These are phyloP conservation scores for Nakaseomyces bracarensis DNA, from an alignment of 1,139 yeast genomes.

Conservation along the genomic window DNA sequence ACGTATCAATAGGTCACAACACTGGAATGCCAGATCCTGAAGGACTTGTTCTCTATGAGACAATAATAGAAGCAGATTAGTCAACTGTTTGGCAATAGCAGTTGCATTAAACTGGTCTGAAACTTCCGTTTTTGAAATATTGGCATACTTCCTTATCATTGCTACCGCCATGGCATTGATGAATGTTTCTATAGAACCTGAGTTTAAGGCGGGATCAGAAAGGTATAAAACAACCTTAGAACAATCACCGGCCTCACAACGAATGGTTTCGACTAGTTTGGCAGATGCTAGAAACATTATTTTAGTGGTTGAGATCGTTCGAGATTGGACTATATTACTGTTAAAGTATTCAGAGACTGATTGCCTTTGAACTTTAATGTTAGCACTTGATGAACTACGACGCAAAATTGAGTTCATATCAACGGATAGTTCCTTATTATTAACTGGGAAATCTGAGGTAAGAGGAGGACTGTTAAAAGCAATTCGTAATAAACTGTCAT, in stretches of 20 bases:
- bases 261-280: conserved; percentile 63
- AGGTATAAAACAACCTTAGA: conserved; percentile 66
- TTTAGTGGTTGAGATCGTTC: conserved; percentile 59
- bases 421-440: conserved; percentile 81
- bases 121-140: conserved; percentile 30
- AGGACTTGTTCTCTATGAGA: conserved; percentile 71
- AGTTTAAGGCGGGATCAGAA: conserved; percentile 73
- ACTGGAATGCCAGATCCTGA: conserved; percentile 73
- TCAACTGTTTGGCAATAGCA: conserved; percentile 62
- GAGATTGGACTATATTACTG: conserved; percentile 32
- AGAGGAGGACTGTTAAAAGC: conserved; percentile 89
- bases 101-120: conserved; percentile 43
- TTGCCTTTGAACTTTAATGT: conserved; percentile 67
- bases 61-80: conserved; percentile 57
- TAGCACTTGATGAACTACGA: conserved; percentile 80
- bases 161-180: conserved; percentile 59
- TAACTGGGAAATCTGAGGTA: conserved; percentile 79
- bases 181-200: conserved; percentile 54
- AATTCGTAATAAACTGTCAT: conserved; percentile 50
- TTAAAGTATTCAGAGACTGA: conserved; percentile 34
- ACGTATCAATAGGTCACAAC: conserved; percentile 62
- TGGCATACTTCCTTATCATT: conserved; percentile 49
- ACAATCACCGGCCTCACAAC: conserved; percentile 77
- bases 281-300: conserved; percentile 85
- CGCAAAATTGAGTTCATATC: conserved; percentile 87